phyloP scores from a whole-genome alignment of 2,329 filamentous ascomycete species.

The Amesomyces nigricolor region DNA sequence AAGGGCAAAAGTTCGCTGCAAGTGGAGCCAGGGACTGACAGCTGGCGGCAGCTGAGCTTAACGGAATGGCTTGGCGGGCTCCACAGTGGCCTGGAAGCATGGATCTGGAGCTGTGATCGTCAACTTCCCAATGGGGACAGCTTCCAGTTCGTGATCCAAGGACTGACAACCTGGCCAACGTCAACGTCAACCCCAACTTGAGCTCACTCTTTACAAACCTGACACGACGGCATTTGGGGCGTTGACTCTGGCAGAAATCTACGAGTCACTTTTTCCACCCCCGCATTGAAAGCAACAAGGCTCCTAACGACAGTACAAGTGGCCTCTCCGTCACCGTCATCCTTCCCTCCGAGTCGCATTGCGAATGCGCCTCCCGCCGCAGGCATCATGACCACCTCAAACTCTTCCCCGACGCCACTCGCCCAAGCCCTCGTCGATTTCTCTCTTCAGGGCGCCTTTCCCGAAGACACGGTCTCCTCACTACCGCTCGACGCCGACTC shows the following conservation, averaged over 20 bases:
- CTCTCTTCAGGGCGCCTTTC: constrained; percentile 44
- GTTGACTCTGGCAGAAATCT: too few species aligned
- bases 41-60: not conserved
- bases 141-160: not conserved
- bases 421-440: constrained; percentile 61
- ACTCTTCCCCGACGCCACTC: constrained; percentile 19
- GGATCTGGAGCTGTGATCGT: constrained; percentile 11
- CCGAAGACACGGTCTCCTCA: constrained; percentile 42
- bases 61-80: not conserved
- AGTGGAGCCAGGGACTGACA: constrained; percentile 8
- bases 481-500: constrained; percentile 31
- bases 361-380: not conserved
- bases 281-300: not conserved
- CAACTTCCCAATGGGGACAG: constrained; percentile 19
- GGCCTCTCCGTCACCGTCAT: not conserved
- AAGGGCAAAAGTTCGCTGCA: constrained; percentile 22
- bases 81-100: not conserved
- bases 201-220: too few species aligned
- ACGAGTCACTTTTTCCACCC: not conserved
- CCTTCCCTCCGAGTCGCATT: not conserved
- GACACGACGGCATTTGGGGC: too few species aligned
- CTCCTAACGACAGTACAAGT: not conserved
- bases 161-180: constrained; percentile 6
- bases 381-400: constrained; percentile 19
- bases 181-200: not conserved